Percentiles rank a stretch among this genome's conserved stretches.
Conservation (phyloP, 495 filamentous ascomycete genomes). For the Polyplosphaeria fusca region DNA sequence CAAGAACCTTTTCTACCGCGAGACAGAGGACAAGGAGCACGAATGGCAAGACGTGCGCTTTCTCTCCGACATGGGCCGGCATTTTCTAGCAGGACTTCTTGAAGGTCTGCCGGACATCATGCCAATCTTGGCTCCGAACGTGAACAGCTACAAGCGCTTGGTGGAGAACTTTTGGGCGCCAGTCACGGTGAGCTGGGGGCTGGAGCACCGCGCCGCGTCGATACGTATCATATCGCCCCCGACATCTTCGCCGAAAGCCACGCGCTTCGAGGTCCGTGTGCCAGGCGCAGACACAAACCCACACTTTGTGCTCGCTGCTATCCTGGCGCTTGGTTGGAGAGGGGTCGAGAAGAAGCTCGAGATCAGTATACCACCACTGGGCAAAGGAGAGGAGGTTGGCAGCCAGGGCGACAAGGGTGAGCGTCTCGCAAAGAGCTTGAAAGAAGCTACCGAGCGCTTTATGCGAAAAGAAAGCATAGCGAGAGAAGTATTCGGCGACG, state of each 20-base stretch:
- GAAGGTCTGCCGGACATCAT: constrained; percentile 91
- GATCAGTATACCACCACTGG: constrained; percentile 76
- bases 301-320: constrained; percentile 79
- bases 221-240: constrained; percentile 88
- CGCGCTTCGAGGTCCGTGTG: constrained; percentile 87
- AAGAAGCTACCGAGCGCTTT: constrained; percentile 77
- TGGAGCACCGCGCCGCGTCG: constrained; percentile 90
- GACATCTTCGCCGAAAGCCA: constrained; percentile 74
- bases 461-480: constrained; percentile 73
- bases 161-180: constrained; percentile 99
- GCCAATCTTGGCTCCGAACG: constrained; percentile 87
- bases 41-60: constrained; percentile 69
- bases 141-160: constrained; percentile 95
- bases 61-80: constrained; percentile 83
- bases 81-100: constrained; percentile 88
- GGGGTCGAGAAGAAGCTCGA: constrained; percentile 86
- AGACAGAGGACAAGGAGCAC: constrained; percentile 63
- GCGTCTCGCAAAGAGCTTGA: constrained; percentile 74
- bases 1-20: constrained; percentile 78
- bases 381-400: constrained; percentile 77
- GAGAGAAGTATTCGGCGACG: constrained; percentile 86
- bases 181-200: constrained; percentile 93
- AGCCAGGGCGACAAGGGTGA: constrained; percentile 62
- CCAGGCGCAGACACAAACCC: constrained; percentile 89
- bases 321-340: constrained; percentile 81